Base-by-base conservation (phyloP, 805 yeast species). In the Candida chilensis region DNA sequence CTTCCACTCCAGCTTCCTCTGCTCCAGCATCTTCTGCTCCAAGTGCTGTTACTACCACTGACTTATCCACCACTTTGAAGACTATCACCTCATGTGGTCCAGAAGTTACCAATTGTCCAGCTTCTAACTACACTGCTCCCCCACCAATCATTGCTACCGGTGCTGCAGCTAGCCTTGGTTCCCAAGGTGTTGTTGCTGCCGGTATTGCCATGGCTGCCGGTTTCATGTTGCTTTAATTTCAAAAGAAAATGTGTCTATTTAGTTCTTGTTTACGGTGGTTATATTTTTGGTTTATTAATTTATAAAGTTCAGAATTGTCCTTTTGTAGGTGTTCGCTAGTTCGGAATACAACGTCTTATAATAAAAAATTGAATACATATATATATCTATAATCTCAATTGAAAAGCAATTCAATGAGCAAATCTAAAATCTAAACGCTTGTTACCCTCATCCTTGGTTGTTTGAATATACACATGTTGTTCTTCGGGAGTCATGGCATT, bases 391-490 rank as follows among this genome's bases (percentile, higher is more conserved):
- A n/a, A n/a, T n/a, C n/a, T n/a, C n/a, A n/a, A n/a, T n/a, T n/a
- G n/a, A n/a, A n/a, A n/a, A n/a, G n/a, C n/a, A n/a, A 19, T 19
- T 26, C 20, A 57, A 31, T 57, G 54, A 26, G 39, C 53, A 32
- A 59, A 59, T 17, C 53, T 38, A 36, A 58, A 59, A 32, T 80
- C 82, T 25, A 80, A 53, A 16, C 87, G 54, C 42, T 64, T 65
- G 40, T 70, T 71, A 5, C 86, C 86, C 19, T 47, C 53, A 40
- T 77, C 81, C 0, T 41, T 54, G 2, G 80, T 64, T 10, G 45
- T 56, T 10, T 31, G 33, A 15, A 61, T 41, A 47, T 80, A 80
- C 1, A 60, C 48, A 3, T 52, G 60, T 38, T 62, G 62, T 45
- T 79, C 75, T 20, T 71, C 75, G 3, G 35, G 42, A 1, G 71